phyloP scores from a whole-genome alignment of 768 basidiomycete species.

The Hysterangium stoloniferum region DNA sequence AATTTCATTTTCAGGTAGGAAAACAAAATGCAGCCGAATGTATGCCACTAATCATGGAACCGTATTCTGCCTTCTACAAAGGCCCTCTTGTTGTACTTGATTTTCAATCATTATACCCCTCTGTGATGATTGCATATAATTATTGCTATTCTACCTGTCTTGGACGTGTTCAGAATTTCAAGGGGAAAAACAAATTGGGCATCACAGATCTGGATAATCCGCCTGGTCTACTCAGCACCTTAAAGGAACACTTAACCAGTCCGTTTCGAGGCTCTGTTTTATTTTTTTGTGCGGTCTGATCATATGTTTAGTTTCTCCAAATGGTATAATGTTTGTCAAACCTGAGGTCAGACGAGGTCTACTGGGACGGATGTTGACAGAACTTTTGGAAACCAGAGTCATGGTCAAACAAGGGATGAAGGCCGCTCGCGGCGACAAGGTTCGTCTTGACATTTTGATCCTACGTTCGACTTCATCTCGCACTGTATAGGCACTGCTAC shows the following conservation, averaged over 20 bases:
- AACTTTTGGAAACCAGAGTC: slow-evolving; percentile 88
- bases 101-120: slow-evolving; percentile 95
- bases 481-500: slow-evolving; percentile 49
- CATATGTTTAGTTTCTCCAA: slow-evolving; percentile 70
- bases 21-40: slow-evolving; percentile 95
- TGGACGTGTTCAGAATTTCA: slow-evolving; percentile 80
- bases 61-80: slow-evolving; percentile 85
- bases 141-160: slow-evolving; percentile 96
- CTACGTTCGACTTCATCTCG: background rate
- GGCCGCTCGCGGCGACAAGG: slow-evolving; percentile 64
- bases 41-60: slow-evolving; percentile 93
- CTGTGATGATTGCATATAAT: slow-evolving; percentile 98
- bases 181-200: slow-evolving; percentile 83
- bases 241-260: slow-evolving; percentile 77
- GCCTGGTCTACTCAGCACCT: slow-evolving; percentile 54
- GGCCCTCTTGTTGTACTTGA: slow-evolving; percentile 91
- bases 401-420: slow-evolving; percentile 99
- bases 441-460: slow-evolving; percentile 21
- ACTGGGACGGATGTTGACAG: slow-evolving; percentile 84
- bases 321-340: slow-evolving; percentile 93
- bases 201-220: slow-evolving; percentile 66
- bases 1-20: slow-evolving; percentile 63
- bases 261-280: slow-evolving; percentile 18
- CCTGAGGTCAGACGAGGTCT: slow-evolving; percentile 75
- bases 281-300: background rate